Evolutionary conservation across 148 eudicot genomes (phyloP), one percentile per base, ranked within the genome.

Genomic region (Chenopodium berlandieri): DNA sequence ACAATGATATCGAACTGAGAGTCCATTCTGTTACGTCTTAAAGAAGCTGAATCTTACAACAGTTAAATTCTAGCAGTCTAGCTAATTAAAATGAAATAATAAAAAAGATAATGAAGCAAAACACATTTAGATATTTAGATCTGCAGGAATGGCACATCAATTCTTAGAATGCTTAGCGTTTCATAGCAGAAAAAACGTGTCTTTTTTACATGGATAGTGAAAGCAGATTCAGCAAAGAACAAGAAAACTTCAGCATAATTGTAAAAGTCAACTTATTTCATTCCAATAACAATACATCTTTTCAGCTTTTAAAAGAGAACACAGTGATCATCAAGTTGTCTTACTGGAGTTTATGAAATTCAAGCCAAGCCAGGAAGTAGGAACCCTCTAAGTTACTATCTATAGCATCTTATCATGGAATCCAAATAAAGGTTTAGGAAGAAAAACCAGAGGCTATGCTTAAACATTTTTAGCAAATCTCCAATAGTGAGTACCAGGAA

Each of bases 351-450:
- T 4, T 30, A 69, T 77, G 58, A 48, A 58, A 34, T 25, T 50
- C 60, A 68, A 47, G 44, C 37, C 9, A 23, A 78, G 32, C 9
- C 46, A 40, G 30, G 16, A 46, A n/a, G 4, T 71, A 71, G 22
- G 54, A 71, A 71, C 11, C 17, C 27, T 46, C 48, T 30, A 54
- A 25, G 20, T 22, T 37, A 54, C 82, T 79, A 23, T 27, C 52
- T 32, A 66, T 37, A 78, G 14, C 80, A 66, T 79, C 76, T 40
- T 48, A 69, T 71, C 76, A 71, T 34, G 64, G 52, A 70, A n/a
- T 62, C 47, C 13, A 20, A 44, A 44, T 27, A 10, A 46, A 6
- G 22, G 60, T 46, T 66, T 52, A 60, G 56, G 30, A 31, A 56
- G 37, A 62, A 47, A 73, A 66, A 69, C 46, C 37, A 32, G 0